Percentiles rank a stretch among this genome's conserved stretches.
Conservation (phyloP, 805 yeast genomes). For the Wickerhamiella spandovensis region DNA sequence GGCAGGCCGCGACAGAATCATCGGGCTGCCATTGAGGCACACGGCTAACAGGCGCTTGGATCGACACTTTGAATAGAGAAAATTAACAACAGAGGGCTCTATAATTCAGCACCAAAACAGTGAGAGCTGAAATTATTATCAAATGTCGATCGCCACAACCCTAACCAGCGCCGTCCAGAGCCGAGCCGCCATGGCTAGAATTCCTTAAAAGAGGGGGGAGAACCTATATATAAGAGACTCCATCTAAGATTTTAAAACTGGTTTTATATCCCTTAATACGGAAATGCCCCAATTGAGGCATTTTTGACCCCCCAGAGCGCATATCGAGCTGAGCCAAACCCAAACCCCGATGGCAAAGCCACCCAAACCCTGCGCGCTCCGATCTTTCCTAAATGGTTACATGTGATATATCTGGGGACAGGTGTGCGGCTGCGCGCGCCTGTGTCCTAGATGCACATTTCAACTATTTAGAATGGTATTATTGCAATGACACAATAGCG, state of each 20-base stretch:
- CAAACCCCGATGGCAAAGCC: not conserved
- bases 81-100: not conserved
- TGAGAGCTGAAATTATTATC: not conserved
- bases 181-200: no score
- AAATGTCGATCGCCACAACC: not conserved
- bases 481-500: not conserved
- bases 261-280: no score
- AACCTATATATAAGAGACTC: no score
- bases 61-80: not conserved
- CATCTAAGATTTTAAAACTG: no score
- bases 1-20: conserved; percentile 37
- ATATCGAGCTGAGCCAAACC: not conserved
- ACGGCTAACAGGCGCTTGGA: not conserved
- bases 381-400: not conserved
- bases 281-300: no score
- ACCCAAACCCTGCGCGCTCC: not conserved
- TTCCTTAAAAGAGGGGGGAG: no score
- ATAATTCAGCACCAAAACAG: no score
- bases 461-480: not conserved
- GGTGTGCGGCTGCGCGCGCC: not conserved
- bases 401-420: not conserved
- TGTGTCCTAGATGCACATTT: not conserved
- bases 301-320: no score
- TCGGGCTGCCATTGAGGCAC: conserved; percentile 63
- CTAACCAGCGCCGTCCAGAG: no score